phyloP scores from a whole-genome alignment of 352 stramenopile species.

The Pythium myriotylum region DNA sequence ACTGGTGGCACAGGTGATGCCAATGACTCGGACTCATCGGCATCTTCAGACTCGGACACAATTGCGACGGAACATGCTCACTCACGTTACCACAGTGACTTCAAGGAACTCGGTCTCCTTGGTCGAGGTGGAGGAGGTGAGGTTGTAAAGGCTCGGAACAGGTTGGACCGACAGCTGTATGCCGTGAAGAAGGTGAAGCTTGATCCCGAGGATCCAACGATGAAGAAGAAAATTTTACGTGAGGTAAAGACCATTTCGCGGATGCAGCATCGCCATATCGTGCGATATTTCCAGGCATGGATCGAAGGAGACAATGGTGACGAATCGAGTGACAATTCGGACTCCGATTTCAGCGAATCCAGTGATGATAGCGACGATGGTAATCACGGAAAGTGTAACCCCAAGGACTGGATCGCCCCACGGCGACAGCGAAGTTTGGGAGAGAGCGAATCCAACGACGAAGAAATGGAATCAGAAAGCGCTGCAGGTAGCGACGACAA shows the following conservation, averaged over 20 bases:
- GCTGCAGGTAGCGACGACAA: slow-evolving; percentile 55
- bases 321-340: slow-evolving; percentile 21
- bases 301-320: slow-evolving; percentile 75
- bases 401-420: slow-evolving; percentile 28
- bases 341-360: slow-evolving; percentile 41
- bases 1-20: slow-evolving; percentile 16
- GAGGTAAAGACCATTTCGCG: slow-evolving; percentile 97
- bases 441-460: slow-evolving; percentile 37
- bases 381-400: slow-evolving; percentile 29
- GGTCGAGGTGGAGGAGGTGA: slow-evolving; percentile 81
- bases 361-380: slow-evolving; percentile 25
- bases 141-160: slow-evolving; percentile 85
- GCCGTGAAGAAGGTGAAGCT: slow-evolving; percentile 89
- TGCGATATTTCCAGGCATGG: slow-evolving; percentile 93
- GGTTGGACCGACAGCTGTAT: slow-evolving; percentile 82
- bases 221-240: slow-evolving; percentile 95
- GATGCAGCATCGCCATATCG: slow-evolving; percentile 96
- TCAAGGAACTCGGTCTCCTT: slow-evolving; percentile 84
- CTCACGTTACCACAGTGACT: slow-evolving; percentile 84
- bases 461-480: slow-evolving; percentile 55
- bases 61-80: slow-evolving; percentile 50
- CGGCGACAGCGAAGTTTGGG: slow-evolving; percentile 22
- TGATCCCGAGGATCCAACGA: slow-evolving; percentile 82
- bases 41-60: slow-evolving; percentile 49
- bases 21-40: slow-evolving; percentile 39